Base-by-base conservation (phyloP, 495 filamentous ascomycete genomes). In the Pyrenopolyporus hunteri region DNA sequence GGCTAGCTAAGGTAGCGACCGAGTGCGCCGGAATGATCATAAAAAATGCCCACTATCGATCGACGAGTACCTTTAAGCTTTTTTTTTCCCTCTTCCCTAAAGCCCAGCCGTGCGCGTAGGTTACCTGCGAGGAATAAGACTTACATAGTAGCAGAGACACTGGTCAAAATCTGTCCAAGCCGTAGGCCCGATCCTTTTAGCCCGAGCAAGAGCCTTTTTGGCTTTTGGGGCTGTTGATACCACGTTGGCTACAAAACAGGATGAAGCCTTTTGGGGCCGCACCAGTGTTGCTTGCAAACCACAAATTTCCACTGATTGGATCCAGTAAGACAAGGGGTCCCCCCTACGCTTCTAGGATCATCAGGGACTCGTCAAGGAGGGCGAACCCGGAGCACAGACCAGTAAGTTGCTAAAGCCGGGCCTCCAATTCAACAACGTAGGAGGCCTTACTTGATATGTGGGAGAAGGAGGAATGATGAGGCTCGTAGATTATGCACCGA, bases 181-280 rank as follows among this genome's bases (percentile, higher is more conserved):
- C 52, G 62, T 59, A 59, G 55, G 62, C 36, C 62, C 62, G 62
- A 49, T 56, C 51, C 46, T 57, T 66, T 66, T 66, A 66, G 57
- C 57, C 57, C 63, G 57, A 13, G 32, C 45, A 56, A 59, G 60
- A 56, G 31, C 62, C 40, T 55, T 48, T 63, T 57, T 54, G 43
- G 37, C 44, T 32, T 39, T 60, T n/a, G n/a, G 45, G 50, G 25
- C 40, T 31, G 52, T 60, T 52, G 63, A 66, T 66, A 57, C 63
- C 44, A 60, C 56, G 51, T 61, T 60, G 40, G 56, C 57, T 66
- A 46, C 63, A 53, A 48, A 47, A 57, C 45, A 60, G 42, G 19
- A 50, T 42, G 37, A 42, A 56, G 44, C 28, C 35, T 37, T 65
- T 56, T 57, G 58, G 56, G 63, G 32, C 49, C 20, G 54, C 16